phyloP scores from a whole-genome alignment of 352 stramenopile species.

The Globisporangium viniferum region DNA sequence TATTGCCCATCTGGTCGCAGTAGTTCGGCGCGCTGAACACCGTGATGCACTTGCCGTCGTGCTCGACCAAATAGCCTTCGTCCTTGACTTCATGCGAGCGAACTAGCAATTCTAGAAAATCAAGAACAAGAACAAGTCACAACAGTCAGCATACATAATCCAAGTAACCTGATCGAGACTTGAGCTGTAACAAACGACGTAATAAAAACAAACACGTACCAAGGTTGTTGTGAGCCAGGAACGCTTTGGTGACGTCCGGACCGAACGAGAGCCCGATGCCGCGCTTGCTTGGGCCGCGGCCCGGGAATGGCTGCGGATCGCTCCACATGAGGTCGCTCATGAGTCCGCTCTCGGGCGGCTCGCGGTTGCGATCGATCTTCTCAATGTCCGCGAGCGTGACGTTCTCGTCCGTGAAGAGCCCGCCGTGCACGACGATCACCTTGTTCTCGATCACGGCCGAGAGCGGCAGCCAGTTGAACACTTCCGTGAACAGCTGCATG shows the following conservation, averaged over 20 bases:
- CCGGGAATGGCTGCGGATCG: constrained; percentile 97
- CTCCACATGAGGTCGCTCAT: constrained; percentile 93
- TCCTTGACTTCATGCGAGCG: constrained; percentile 99
- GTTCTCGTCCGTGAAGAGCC: constrained; percentile 93
- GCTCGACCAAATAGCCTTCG: constrained; percentile 98
- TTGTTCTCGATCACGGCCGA: constrained; percentile 92
- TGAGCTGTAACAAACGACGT: background rate
- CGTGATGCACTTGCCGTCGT: constrained; percentile 99
- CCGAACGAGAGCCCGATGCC: constrained; percentile 98
- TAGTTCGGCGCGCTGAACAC: constrained; percentile 99
- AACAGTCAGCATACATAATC: background rate
- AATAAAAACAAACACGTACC: constrained; percentile 31
- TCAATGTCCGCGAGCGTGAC: constrained; percentile 94
- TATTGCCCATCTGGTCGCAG: constrained; percentile 99
- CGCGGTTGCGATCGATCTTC: constrained; percentile 94
- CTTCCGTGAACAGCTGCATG: constrained; percentile 98
- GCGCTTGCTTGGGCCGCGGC: constrained; percentile 93
- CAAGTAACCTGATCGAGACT: constrained; percentile 5
- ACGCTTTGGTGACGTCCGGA: constrained; percentile 96
- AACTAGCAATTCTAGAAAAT: constrained; percentile 90
- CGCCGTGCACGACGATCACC: constrained; percentile 97
- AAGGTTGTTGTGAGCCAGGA: constrained; percentile 96
- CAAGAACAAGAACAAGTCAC: constrained; percentile 7
- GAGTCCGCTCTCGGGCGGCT: constrained; percentile 92
- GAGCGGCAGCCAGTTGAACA: constrained; percentile 97